These are phyloP conservation scores for Diospyros kaki DNA, from an alignment of 148 eudicot genomes.

Conservation along the genomic window DNA sequence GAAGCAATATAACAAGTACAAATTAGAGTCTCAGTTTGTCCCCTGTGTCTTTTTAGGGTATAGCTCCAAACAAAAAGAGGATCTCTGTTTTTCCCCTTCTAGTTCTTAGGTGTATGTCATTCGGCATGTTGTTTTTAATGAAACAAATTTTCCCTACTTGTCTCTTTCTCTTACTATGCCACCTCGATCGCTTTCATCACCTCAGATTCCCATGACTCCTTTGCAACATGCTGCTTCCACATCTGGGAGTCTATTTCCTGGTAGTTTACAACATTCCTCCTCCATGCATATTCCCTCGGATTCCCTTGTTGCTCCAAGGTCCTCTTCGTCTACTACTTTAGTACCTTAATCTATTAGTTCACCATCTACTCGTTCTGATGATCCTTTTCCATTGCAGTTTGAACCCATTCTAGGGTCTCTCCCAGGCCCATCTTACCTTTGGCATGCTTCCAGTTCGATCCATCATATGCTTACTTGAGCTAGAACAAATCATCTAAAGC, in stretches of 20 bases:
- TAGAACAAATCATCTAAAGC: too few species aligned
- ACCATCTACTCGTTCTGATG: neutral
- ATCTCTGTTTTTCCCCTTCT: neutral
- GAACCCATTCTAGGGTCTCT: too few species aligned
- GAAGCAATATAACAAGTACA: neutral
- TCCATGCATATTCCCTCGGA: neutral
- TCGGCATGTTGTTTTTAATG: conserved; percentile 6
- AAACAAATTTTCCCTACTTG: neutral
- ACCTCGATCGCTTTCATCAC: too few species aligned
- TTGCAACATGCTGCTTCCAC: too few species aligned
- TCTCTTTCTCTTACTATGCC: neutral
- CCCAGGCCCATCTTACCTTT: too few species aligned
- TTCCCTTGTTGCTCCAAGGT: neutral
- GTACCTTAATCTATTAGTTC: too few species aligned
- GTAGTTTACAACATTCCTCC: neutral
- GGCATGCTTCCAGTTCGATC: too few species aligned
- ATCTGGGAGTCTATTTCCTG: neutral
- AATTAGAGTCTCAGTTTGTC: neutral
- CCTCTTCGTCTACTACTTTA: too few species aligned
- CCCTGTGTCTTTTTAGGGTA: conserved; percentile 4
- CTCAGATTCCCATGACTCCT: too few species aligned
- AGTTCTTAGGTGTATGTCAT: neutral
- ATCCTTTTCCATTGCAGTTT: too few species aligned
- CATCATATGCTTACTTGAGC: too few species aligned
- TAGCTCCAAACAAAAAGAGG: neutral